Evolutionary conservation across 768 basidiomycete genomes (phyloP).

Genomic region (Boletus bicolor): DNA sequence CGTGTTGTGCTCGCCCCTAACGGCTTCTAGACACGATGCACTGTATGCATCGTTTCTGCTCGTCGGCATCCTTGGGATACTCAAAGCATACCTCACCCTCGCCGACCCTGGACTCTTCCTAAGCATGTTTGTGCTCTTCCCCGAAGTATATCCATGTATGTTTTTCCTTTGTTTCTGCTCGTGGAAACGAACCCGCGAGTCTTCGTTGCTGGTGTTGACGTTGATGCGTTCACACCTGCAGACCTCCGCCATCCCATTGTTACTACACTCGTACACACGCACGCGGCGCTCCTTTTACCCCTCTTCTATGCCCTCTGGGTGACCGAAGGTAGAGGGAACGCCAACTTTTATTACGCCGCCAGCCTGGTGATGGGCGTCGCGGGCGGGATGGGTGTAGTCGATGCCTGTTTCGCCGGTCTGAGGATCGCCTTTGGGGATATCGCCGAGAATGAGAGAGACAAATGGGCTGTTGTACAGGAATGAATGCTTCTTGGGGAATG

Average conservation of each 20-base stretch:
- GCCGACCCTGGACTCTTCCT: conserved; percentile 87
- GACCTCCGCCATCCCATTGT: conserved; percentile 86
- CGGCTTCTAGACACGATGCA: conserved; percentile 65
- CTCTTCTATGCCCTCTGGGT: conserved; percentile 93
- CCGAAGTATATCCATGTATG: conserved; percentile 81
- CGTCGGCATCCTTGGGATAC: conserved; percentile 71
- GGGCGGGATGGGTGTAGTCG: conserved; percentile 79
- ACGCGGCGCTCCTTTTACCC: conserved; percentile 82
- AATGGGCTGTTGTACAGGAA: conserved; percentile 31
- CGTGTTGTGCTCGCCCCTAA: background rate
- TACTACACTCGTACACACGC: conserved; percentile 76
- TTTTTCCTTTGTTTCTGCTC: conserved; percentile 8
- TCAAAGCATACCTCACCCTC: conserved; percentile 91
- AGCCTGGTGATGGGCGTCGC: conserved; percentile 91
- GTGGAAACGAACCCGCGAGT: background rate
- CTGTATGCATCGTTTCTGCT: conserved; percentile 77
- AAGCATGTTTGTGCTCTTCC: conserved; percentile 76
- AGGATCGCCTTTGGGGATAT: conserved; percentile 62
- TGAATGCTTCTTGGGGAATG: conserved; percentile 2
- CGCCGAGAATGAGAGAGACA: conserved; percentile 36
- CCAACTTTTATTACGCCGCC: conserved; percentile 97
- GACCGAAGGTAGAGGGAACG: conserved; percentile 87
- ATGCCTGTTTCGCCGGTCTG: conserved; percentile 81
- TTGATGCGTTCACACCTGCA: conserved; percentile 28
- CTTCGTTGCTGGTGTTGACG: background rate